Percentiles rank a stretch among this genome's conserved stretches.
These are phyloP conservation scores for Marchantia paleacea DNA, from an alignment of 225 moss, liverwort and hornwort genomes.

Conservation along the genomic window DNA sequence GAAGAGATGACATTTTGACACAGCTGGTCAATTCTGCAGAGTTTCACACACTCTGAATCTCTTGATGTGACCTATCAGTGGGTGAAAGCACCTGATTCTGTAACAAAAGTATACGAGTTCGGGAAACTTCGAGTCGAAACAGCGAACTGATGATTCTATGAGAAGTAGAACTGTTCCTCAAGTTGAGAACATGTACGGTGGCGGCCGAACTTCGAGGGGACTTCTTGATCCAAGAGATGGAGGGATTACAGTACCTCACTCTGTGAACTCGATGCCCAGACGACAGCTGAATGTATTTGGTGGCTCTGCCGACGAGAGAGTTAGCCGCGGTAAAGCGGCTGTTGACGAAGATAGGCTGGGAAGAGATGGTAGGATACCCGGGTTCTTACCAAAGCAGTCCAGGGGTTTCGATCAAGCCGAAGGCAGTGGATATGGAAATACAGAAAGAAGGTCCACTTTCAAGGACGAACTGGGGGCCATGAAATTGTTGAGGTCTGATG, in stretches of 20 bases:
- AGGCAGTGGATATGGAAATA: neutral
- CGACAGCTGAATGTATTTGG: conserved; percentile 16
- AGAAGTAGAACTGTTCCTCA: neutral
- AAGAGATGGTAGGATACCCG: conserved; percentile 27
- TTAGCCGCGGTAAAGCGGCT: conserved; percentile 23
- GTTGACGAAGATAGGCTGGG: conserved; percentile 33
- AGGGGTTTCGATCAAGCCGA: conserved; percentile 20
- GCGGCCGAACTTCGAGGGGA: conserved; percentile 8
- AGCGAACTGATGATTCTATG: neutral
- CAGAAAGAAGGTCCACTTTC: conserved; percentile 20
- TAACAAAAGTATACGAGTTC: neutral
- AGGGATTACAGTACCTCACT: neutral
- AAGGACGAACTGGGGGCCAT: conserved; percentile 18
- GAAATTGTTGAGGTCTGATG: conserved; percentile 25
- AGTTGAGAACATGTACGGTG: conserved; percentile 9
- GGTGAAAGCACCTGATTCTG: neutral
- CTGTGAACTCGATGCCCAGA: conserved; percentile 20
- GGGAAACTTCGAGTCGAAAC: neutral
- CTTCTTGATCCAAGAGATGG: conserved; percentile 11
- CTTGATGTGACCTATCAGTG: neutral
- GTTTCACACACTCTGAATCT: neutral
- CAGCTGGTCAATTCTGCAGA: neutral
- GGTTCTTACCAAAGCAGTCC: conserved; percentile 15
- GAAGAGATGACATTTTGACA: neutral
- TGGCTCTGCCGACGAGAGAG: conserved; percentile 15